Evolutionary conservation across 108 stramenopile genomes (phyloP), one percentile per base, ranked within the genome.

Genomic region (Cyclotella choctawhatcheeana): DNA sequence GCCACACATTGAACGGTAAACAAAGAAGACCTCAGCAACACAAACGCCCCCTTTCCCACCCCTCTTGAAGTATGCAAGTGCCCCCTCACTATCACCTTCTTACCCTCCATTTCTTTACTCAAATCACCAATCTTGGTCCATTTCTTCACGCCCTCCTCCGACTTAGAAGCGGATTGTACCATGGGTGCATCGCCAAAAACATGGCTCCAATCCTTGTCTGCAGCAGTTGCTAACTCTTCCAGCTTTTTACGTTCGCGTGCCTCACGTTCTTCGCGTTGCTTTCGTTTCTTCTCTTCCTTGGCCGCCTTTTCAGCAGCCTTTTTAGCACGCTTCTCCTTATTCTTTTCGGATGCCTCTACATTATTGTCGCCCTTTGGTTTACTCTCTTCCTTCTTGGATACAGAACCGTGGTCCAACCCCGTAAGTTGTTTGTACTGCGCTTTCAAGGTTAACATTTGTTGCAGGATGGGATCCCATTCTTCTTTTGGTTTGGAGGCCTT

Each of bases 31-130:
- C 99, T 91, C n/a, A 99, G 55, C 25, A 99, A 62, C 8, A 97
- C 86, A 75, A 99, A 99, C 7, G 86, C 94, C 32, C 96, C 94
- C 74, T 97, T 98, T n/a, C 98, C 98, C 20, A 97, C 90, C 27
- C 82, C 82, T 14, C 96, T 85, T 16, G 84, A 69, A 2, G 85
- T 85, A 60, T 96, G 96, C 26, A 98, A 74, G 69, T 93, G 84
- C 0, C 95, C 99, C 5, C 99, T 86, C 44, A 98, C 89, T 58
- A 94, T 55, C 13, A 99, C 91, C 26, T 73, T 78, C 65, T 88
- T 56, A 24, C 95, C 97, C 18, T 87, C 87, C 64, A 93, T 56
- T 17, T 81, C 70, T n/a, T 88, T 92, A 20, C 76, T 83, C 54
- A 98, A 74, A 47, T 93, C 65, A 21, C 71, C 83, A 60, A 98